phyloP scores from a whole-genome alignment of 2,329 filamentous ascomycete species.

The Cordyceps farinosa region DNA sequence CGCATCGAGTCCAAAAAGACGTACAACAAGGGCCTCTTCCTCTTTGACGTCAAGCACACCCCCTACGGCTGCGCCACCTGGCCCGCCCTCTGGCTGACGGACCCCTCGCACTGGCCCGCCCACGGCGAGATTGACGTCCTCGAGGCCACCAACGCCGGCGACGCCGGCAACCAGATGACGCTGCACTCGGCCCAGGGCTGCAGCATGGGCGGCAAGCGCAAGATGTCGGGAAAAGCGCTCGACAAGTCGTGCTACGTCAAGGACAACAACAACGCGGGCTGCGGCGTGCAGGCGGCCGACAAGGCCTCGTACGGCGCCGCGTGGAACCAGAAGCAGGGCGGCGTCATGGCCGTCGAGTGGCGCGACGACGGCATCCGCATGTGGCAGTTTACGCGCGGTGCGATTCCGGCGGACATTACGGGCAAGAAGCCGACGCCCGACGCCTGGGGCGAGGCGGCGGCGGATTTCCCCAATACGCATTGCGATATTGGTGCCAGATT shows the following conservation, averaged over 20 bases:
- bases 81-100: constrained; percentile 64
- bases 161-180: constrained; percentile 55
- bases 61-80: constrained; percentile 62
- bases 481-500: constrained; percentile 60
- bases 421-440: constrained; percentile 53
- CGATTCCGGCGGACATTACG: constrained; percentile 51
- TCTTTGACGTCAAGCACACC: constrained; percentile 63
- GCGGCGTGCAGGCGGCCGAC: constrained; percentile 45
- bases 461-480: constrained; percentile 62
- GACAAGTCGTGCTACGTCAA: constrained; percentile 48
- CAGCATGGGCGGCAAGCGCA: constrained; percentile 51
- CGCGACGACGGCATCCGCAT: constrained; percentile 57
- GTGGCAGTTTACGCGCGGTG: constrained; percentile 54
- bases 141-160: constrained; percentile 54
- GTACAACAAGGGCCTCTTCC: constrained; percentile 62
- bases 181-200: constrained; percentile 55
- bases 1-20: constrained; percentile 58
- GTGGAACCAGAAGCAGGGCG: constrained; percentile 54
- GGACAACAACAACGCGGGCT: constrained; percentile 54
- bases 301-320: constrained; percentile 45
- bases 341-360: constrained; percentile 60
- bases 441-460: constrained; percentile 58
- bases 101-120: constrained; percentile 57
- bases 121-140: constrained; percentile 64
- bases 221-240: constrained; percentile 45